Conservation (phyloP, 2,329 filamentous ascomycete species). For the Torrubiella hemipterigena region DNA sequence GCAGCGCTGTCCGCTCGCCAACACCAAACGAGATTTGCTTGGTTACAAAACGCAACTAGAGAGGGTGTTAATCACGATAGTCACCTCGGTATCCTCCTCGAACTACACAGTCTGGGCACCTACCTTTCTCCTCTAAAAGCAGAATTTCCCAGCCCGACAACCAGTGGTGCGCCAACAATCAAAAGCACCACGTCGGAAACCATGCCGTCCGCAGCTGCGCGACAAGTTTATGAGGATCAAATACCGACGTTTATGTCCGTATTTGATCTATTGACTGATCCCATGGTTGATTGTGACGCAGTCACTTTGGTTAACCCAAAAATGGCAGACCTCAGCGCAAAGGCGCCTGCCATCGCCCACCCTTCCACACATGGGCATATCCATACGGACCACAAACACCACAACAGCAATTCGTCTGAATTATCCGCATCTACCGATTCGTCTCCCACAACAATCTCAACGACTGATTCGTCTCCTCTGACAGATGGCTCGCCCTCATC, state of each 20-base stretch:
- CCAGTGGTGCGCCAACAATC: neutral
- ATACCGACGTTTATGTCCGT: constrained; percentile 70
- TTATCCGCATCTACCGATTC: constrained; percentile 80
- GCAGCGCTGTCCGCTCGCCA: constrained; percentile 32
- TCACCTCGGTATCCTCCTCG: too few species aligned
- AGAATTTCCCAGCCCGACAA: too few species aligned
- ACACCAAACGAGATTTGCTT: neutral
- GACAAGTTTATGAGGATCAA: constrained; percentile 54
- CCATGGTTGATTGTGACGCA: constrained; percentile 38
- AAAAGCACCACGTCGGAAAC: constrained; percentile 15
- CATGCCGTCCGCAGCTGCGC: constrained; percentile 51
- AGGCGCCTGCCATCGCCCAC: constrained; percentile 24
- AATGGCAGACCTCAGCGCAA: constrained; percentile 34
- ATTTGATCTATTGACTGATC: constrained; percentile 51
- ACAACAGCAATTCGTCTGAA: constrained; percentile 67
- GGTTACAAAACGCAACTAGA: neutral
- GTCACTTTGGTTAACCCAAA: constrained; percentile 43
- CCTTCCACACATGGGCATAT: constrained; percentile 24
- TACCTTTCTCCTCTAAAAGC: constrained; percentile 8
- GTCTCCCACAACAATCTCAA: constrained; percentile 87
- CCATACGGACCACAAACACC: constrained; percentile 51
- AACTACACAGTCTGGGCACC: too few species aligned
- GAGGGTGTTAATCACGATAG: too few species aligned
- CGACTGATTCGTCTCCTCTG: constrained; percentile 79
- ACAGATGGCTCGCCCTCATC: constrained; percentile 86